A percentile compares a stretch with the other conserved stretches of the same genome.
Conservation (phyloP, 495 filamentous ascomycete genomes). For the Bryoglossum gracile region DNA sequence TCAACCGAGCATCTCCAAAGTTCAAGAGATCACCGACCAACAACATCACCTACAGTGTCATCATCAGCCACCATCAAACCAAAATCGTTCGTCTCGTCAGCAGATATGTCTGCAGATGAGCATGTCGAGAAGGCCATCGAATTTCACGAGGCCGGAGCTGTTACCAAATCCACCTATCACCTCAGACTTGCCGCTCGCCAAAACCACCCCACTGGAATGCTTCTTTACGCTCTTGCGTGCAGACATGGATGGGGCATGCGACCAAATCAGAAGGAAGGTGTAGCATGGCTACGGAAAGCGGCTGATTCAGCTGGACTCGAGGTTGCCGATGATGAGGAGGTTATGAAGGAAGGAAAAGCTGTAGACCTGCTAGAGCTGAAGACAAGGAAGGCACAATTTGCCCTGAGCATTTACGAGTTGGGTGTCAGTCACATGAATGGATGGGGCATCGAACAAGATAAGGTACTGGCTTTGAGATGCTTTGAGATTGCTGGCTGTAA, state of each 20-base stretch:
- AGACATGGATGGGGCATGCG: constrained; percentile 99
- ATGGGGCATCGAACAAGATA: constrained; percentile 94
- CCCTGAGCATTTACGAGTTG: constrained; percentile 89
- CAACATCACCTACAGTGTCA: constrained; percentile 56
- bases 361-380: constrained; percentile 63
- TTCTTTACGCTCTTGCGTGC: constrained; percentile 90
- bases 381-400: constrained; percentile 82
- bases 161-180: constrained; percentile 93
- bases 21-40: constrained; percentile 21
- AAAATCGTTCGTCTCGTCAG: constrained; percentile 42
- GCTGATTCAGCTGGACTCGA: constrained; percentile 79
- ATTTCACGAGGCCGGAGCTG: constrained; percentile 73
- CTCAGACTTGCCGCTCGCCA: constrained; percentile 81
- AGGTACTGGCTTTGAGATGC: constrained; percentile 76
- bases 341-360: constrained; percentile 52
- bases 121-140: constrained; percentile 84
- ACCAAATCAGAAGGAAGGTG: constrained; percentile 78
- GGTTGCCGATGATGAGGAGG: constrained; percentile 69
- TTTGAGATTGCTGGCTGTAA: constrained; percentile 90
- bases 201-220: constrained; percentile 85
- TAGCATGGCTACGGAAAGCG: constrained; percentile 84
- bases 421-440: constrained; percentile 97
- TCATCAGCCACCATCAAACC: constrained; percentile 58
- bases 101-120: constrained; percentile 56
- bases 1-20: constrained; percentile 37